A percentile compares a stretch with the other conserved stretches of the same genome.
phyloP scores from a whole-genome alignment of 306 rosid genomes.

The Casuarina cunninghamiana region DNA sequence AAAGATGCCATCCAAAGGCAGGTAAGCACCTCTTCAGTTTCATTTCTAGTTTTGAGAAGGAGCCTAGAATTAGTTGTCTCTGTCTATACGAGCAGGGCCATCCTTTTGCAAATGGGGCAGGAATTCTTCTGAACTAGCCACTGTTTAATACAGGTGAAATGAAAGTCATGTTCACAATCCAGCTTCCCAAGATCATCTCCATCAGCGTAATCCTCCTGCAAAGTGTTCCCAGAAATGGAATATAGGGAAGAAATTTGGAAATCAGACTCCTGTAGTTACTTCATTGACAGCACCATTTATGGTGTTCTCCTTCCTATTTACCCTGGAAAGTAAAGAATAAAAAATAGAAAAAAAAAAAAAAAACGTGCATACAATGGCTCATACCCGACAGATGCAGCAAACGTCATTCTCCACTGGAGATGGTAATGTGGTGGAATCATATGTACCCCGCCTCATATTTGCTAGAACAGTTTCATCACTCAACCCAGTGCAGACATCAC shows the following conservation, averaged over 20 bases:
- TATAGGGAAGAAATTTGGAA: not conserved
- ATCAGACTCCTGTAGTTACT: not conserved
- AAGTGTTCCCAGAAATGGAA: not conserved
- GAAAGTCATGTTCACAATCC: slow-evolving; percentile 39
- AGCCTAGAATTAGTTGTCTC: not conserved
- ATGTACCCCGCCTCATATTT: not conserved
- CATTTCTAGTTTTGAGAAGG: not conserved
- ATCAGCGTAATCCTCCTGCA: slow-evolving; percentile 37
- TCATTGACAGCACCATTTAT: not conserved
- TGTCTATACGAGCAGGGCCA: slow-evolving; percentile 9
- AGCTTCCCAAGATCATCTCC: slow-evolving; percentile 38
- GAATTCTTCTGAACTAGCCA: slow-evolving; percentile 35
- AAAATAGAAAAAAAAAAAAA: too few species aligned
- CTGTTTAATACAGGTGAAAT: slow-evolving; percentile 24
- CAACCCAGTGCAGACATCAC: not conserved
- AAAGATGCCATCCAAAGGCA: not conserved
- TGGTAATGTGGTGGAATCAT: not conserved
- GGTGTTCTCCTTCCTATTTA: not conserved
- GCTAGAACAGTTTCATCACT: not conserved
- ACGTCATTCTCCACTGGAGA: not conserved
- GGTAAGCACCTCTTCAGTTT: not conserved
- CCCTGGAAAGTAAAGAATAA: not conserved
- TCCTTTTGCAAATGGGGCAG: slow-evolving; percentile 40
- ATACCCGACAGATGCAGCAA: slow-evolving; percentile 41
- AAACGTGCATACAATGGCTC: not conserved